Conservation (phyloP, 2,329 filamentous ascomycete genomes). For the Didymella sp. region DNA sequence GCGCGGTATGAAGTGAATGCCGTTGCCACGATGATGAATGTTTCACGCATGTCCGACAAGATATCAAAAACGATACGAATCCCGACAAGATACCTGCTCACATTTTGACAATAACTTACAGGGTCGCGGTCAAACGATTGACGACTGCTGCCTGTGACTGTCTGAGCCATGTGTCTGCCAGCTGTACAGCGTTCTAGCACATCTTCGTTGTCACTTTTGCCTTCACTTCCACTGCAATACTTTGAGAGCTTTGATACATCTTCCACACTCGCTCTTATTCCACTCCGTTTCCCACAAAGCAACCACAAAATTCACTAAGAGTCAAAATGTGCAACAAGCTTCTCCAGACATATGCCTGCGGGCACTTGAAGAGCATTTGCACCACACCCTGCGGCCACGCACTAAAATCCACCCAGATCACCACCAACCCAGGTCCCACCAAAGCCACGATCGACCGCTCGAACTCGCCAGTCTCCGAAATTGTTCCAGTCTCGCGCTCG, state of each 20-base stretch:
- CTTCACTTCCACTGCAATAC: slow-evolving; percentile 10
- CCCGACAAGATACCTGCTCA: background rate
- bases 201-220: background rate
- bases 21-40: slow-evolving; percentile 8
- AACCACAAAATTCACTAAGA: background rate
- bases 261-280: too few relatives aligned
- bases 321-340: slow-evolving; percentile 36
- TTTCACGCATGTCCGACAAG: slow-evolving; percentile 8
- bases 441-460: slow-evolving; percentile 13
- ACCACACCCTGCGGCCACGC: slow-evolving; percentile 38
- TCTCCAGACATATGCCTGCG: slow-evolving; percentile 37
- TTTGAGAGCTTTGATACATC: too few relatives aligned
- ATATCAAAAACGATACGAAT: slow-evolving; percentile 9
- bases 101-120: background rate
- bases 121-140: background rate
- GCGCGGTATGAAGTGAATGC: slow-evolving; percentile 18
- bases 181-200: background rate
- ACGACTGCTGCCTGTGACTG: background rate
- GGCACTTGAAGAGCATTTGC: slow-evolving; percentile 34
- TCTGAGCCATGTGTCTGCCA: background rate
- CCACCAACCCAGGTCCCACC: background rate
- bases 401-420: background rate
- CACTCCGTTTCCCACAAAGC: background rate
- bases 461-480: slow-evolving; percentile 17
- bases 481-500: background rate